Evolutionary conservation across 1,284 basidiomycete genomes (phyloP).

Genomic region (Bjerkandera adusta): DNA sequence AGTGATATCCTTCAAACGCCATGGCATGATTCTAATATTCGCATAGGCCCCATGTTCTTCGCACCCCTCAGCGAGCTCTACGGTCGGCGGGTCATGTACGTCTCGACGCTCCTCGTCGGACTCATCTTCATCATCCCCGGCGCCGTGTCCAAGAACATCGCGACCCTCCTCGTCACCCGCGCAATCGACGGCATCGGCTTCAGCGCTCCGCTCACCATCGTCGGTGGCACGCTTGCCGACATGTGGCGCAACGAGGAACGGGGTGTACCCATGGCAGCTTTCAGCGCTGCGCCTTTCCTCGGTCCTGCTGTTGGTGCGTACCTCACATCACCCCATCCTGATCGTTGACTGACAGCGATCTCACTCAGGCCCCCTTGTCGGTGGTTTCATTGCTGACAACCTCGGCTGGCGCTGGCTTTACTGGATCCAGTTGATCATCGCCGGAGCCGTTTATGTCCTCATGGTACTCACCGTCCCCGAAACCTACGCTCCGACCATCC

Average conservation of each 20-base stretch:
- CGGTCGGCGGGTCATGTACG: constrained; percentile 23
- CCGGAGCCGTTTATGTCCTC: constrained; percentile 10
- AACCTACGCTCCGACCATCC: constrained; percentile 45
- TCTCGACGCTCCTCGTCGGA: constrained; percentile 12
- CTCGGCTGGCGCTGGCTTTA: constrained; percentile 63
- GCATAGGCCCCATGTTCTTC: constrained; percentile 37
- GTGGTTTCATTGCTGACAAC: constrained; percentile 36
- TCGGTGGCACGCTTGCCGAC: constrained; percentile 40
- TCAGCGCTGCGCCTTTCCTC: constrained; percentile 45
- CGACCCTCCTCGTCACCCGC: constrained; percentile 55
- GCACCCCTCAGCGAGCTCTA: constrained; percentile 44
- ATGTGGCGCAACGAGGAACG: constrained; percentile 34
- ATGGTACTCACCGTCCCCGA: constrained; percentile 23
- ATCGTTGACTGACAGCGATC: neutral
- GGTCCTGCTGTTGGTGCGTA: constrained; percentile 32
- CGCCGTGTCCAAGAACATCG: constrained; percentile 57
- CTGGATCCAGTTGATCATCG: constrained; percentile 36
- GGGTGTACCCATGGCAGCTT: constrained; percentile 38
- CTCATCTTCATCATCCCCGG: constrained; percentile 32
- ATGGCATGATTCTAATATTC: neutral
- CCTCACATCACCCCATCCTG: neutral
- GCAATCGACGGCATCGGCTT: constrained; percentile 49
- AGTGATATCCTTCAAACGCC: constrained; percentile 11
- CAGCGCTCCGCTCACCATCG: constrained; percentile 36
- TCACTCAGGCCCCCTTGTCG: constrained; percentile 19